Evolutionary conservation across 192 early-diverging fungal species (phyloP).

Genomic region (Coemansia sp.): DNA sequence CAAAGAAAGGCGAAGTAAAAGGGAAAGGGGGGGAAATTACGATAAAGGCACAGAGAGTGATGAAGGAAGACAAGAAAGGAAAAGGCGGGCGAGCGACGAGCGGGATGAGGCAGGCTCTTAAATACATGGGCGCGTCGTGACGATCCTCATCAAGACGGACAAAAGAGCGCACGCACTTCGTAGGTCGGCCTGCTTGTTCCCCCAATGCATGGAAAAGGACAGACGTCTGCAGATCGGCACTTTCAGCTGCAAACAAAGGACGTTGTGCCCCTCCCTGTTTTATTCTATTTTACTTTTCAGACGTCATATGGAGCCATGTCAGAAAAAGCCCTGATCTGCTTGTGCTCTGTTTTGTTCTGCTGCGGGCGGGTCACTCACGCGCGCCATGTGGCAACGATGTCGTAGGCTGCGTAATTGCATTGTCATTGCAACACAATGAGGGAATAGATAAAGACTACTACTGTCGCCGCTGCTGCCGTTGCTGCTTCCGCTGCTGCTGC

Average conservation of each 20-base stretch:
- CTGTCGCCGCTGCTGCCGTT: not conserved
- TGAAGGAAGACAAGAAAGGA: not conserved
- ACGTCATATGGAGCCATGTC: not conserved
- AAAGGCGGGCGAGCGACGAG: not conserved
- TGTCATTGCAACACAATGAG: not conserved
- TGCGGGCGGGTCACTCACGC: conserved; percentile 4
- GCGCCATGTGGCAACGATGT: not conserved
- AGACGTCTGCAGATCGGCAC: conserved; percentile 2
- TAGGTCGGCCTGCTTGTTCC: not conserved
- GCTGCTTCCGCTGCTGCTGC: not conserved
- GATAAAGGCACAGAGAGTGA: conserved; percentile 12
- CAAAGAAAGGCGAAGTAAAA: not conserved
- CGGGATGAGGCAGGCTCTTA: not conserved
- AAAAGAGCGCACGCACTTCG: not conserved
- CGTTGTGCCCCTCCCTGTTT: not conserved
- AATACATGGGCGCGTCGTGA: not conserved
- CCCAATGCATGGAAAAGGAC: not conserved
- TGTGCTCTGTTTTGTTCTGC: not conserved
- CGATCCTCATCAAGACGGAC: not conserved
- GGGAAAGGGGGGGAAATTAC: not conserved
- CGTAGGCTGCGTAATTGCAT: not conserved
- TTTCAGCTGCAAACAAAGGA: not conserved
- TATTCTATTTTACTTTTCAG: not conserved
- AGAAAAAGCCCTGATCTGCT: not conserved
- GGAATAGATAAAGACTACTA: not conserved